Evolutionary conservation across 116 monocot species (phyloP), one percentile per base, ranked within the genome.

Genomic region (Trichopus zeylanicus): DNA sequence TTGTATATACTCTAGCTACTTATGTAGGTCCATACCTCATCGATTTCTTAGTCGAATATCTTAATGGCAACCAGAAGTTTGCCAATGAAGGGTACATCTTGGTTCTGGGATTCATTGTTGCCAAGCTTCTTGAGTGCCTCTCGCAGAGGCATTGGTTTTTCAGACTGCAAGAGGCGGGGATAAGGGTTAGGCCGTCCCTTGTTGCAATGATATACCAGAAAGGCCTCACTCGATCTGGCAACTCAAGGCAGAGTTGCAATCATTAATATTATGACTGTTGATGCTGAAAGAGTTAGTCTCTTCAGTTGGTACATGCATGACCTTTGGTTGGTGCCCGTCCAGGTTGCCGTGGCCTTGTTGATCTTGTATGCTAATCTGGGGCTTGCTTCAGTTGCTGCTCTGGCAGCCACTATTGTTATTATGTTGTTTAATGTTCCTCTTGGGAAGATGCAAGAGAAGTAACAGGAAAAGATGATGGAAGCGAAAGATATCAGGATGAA

Each of bases 1-100:
- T 86, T 0, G 53, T 83, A 7, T 48, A 81, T 62, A 81, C 77
- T 0, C 2, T 65, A 3, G 68, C 87, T 24, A 18, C 73, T n/a
- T 87, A 78, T 33, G 92, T 78, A 0, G 92, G 92, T 5, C 92
- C 87, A 5, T 86, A 75, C 59, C 83, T 92, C 39, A 86, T 92
- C 21, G 70, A 76, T 56, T 70, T 19, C 58, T 73, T 92, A 21
- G 87, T 92, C 1, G 70, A 78, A 31, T 92, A 83, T 70, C 80
- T 92, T 12, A 73, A 75, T 51, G 82, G 80, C 26, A 28, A 27
- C 3, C 25, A 25, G 9, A 49, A 49, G 6, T 75, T 55, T 28
- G 29, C 60, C 4, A 69, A 66, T 16, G 64, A 78, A 57, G 83
- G 80, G 21, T 80, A 80, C 27, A 9, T 73, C 1, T 63, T 92